Base-by-base conservation (phyloP, 2,329 filamentous ascomycete genomes). In the Blastomyces parvus region DNA sequence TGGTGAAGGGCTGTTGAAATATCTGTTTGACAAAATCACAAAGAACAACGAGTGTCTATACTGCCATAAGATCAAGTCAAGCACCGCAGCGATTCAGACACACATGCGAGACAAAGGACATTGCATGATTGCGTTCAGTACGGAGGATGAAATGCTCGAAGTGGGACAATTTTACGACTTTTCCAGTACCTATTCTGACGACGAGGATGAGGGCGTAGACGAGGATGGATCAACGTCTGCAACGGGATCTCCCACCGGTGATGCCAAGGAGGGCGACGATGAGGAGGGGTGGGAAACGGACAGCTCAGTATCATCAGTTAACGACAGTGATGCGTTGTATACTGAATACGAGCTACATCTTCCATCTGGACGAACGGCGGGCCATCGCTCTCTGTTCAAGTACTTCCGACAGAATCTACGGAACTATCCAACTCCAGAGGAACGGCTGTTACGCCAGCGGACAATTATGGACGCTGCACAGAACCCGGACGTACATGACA, bases 161-260 rank as follows among this genome's bases (percentile, higher is more conserved):
- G 90, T 99, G 71, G 94, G 94, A 63, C 90, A 97, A 67, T 97
- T 90, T 76, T 99, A 99, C 76, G 94, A 99, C 73, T 99, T 99
- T 82, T 85, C 90, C 67, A 90, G 89, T 77, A 96, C 94, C 1
- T 99, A 99, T 75, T 94, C 91, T 0, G 94, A 97, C 70, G 85
- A 82, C 13, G 89, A 83, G 62, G 81, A 82, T 6, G 58, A 63
- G 19, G 63, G 82, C 11, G 89, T 83, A 63, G 81, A 82, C 9
- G 58, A 63, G 25, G 61, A 60, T 1, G 80, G 84, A 19, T 84
- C 86, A 1, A 84, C 84, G 1, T 84, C 85, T 5, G 85, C 86
- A 27, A 22, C 27, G 2, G 64, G 56, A 1, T 80, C 84, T n/a
- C 83, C 86, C 1, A 84, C 85, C 6, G 85, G 86, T 27, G 42